These are phyloP conservation scores for Peribolospora baueri DNA, from an alignment of 768 basidiomycete genomes.

Conservation along the genomic window DNA sequence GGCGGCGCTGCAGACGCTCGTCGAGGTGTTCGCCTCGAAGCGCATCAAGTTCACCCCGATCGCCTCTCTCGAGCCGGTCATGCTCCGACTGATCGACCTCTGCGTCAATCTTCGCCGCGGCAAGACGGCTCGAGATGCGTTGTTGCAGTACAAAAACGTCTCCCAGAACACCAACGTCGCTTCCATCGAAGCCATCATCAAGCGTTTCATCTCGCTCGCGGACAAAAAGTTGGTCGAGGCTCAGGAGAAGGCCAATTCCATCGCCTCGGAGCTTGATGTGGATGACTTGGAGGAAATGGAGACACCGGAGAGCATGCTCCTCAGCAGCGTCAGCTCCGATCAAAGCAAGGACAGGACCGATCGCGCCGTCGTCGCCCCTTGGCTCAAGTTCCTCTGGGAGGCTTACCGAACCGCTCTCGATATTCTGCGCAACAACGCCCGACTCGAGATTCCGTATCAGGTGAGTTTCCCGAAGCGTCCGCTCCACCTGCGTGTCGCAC, in stretches of 20 bases:
- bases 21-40: constrained; percentile 64
- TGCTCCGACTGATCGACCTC: constrained; percentile 83
- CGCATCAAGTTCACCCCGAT: constrained; percentile 80
- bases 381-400: constrained; percentile 98
- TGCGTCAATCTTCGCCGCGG: constrained; percentile 90
- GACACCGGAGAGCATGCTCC: constrained; percentile 72
- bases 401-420: constrained; percentile 86
- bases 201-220: constrained; percentile 40
- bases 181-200: constrained; percentile 78
- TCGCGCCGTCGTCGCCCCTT: constrained; percentile 79
- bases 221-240: constrained; percentile 19
- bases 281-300: constrained; percentile 91
- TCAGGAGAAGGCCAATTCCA: constrained; percentile 19
- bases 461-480: constrained; percentile 23
- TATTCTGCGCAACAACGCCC: constrained; percentile 82
- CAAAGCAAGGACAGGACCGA: constrained; percentile 88
- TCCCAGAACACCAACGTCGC: constrained; percentile 77
- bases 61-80: constrained; percentile 73
- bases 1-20: constrained; percentile 67
- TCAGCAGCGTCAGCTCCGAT: constrained; percentile 68
- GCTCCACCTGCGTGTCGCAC: background rate
- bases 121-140: constrained; percentile 73
- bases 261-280: constrained; percentile 38
- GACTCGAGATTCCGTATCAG: constrained; percentile 83
- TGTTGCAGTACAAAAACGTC: constrained; percentile 95